Conservation (phyloP, 176 grass and related monocot genomes). For the barley (Hordeum vulgare) region MorexV3_pseudomolecules_assembly NC_058523.1:58245107-58245606, state of each 20-base stretch:
- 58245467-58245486: constrained; percentile 92
- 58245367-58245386: constrained; percentile 91
- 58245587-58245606: constrained; percentile 25
- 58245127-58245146: constrained; percentile 90
- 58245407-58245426: constrained; percentile 44
- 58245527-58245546: constrained; percentile 53
- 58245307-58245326: constrained; percentile 91
- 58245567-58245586: constrained; percentile 20
- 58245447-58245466: constrained; percentile 63
- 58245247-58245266: background rate
- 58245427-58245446: constrained; percentile 30
- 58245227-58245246: constrained; percentile 1
- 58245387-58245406: constrained; percentile 90
- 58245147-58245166: constrained; percentile 86
- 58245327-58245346: constrained; percentile 88
- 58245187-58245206: constrained; percentile 17
- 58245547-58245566: constrained; percentile 39
- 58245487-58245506: constrained; percentile 95
- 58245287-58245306: constrained; percentile 77
- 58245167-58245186: constrained; percentile 88
- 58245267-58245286: background rate
- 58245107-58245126: constrained; percentile 67
- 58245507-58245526: constrained; percentile 88
- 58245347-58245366: constrained; percentile 72
- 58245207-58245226: background rate